phyloP scores from a whole-genome alignment of 192 early-diverging fungal genomes.

The Rhizophagus clarus region DNA sequence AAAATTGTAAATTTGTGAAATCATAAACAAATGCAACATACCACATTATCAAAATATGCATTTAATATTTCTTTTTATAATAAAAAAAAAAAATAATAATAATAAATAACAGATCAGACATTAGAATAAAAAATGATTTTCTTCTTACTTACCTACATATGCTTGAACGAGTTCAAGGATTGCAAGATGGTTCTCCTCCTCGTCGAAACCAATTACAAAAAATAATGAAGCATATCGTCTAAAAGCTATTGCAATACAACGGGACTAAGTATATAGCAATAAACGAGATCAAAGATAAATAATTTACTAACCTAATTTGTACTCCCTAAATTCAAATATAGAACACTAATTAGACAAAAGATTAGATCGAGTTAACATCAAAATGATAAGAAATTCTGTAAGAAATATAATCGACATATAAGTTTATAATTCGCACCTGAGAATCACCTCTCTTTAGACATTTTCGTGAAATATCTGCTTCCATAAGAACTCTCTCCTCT shows the following conservation, averaged over 20 bases:
- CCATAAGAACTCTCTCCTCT: conserved; percentile 34
- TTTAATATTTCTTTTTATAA: conserved; percentile 38
- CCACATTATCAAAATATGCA: conserved; percentile 45
- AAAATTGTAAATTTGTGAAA: neutral
- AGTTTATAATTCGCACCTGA: conserved; percentile 30
- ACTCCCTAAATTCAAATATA: conserved; percentile 34
- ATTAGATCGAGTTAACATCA: neutral
- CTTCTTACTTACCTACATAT: conserved; percentile 35
- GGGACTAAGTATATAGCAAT: neutral
- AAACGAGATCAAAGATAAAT: neutral
- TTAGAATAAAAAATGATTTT: neutral
- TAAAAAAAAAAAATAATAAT: neutral
- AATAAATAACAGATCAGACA: neutral
- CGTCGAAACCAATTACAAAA: conserved; percentile 42
- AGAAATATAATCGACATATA: neutral
- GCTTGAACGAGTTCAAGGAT: conserved; percentile 40
- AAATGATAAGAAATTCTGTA: neutral
- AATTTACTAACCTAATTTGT: conserved; percentile 35
- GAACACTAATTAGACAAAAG: conserved; percentile 12
- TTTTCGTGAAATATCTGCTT: conserved; percentile 34
- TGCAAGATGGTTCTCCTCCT: conserved; percentile 42
- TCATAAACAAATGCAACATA: conserved; percentile 8
- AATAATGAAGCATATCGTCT: conserved; percentile 39
- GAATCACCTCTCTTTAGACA: conserved; percentile 33
- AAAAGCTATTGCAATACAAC: conserved; percentile 32